Conservation (phyloP, 345 rosid genomes). For the Trapa incisa region DNA sequence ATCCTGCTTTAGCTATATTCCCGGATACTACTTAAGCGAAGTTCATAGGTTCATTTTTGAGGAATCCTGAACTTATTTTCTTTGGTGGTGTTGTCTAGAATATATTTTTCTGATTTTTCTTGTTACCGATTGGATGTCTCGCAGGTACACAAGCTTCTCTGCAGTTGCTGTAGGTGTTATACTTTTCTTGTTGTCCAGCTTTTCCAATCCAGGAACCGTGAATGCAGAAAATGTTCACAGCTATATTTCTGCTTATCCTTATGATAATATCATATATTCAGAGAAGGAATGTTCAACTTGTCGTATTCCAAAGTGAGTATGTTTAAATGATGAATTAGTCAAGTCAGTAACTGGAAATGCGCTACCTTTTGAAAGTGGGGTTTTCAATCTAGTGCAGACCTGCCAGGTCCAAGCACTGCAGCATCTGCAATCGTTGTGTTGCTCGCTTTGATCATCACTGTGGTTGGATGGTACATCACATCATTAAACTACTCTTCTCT, state of each 20-base stretch:
- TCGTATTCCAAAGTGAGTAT: constrained; percentile 65
- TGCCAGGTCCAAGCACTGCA: constrained; percentile 93
- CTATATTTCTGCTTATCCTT: constrained; percentile 66
- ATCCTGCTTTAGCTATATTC: constrained; percentile 62
- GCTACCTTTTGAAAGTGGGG: constrained; percentile 1
- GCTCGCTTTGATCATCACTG: constrained; percentile 98
- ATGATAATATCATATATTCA: constrained; percentile 55
- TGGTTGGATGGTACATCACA: constrained; percentile 73
- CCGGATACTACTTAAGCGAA: constrained; percentile 77
- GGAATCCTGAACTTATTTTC: neutral
- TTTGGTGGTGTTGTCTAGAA: neutral
- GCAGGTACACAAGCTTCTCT: constrained; percentile 60
- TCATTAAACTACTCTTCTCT: neutral
- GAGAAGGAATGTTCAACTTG: constrained; percentile 83
- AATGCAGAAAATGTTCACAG: constrained; percentile 49
- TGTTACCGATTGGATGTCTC: neutral
- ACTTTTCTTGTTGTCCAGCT: constrained; percentile 68
- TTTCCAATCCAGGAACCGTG: constrained; percentile 85
- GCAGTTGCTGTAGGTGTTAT: constrained; percentile 62
- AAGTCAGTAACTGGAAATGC: neutral
- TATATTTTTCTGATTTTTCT: neutral
- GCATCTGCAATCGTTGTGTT: constrained; percentile 82
- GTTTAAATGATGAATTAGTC: neutral
- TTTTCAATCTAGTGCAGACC: constrained; percentile 42
- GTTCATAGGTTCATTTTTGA: constrained; percentile 44